Evolutionary conservation across 768 basidiomycete genomes (phyloP).

Genomic region (Suillus spraguei): DNA sequence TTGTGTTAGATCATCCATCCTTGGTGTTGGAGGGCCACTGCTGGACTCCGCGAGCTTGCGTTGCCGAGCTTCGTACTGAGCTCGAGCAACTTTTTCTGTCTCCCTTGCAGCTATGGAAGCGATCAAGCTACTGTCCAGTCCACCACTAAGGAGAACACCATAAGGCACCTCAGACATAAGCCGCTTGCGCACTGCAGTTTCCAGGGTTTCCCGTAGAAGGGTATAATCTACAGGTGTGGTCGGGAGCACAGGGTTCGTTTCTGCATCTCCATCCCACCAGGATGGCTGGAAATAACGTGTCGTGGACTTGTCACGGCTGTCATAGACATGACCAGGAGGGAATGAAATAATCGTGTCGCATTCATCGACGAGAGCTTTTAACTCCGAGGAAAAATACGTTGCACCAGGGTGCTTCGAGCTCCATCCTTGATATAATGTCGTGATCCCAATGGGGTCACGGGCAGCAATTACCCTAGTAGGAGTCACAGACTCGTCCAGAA

Average conservation of each 20-base stretch:
- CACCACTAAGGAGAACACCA: slow-evolving; percentile 94
- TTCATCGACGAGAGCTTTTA: slow-evolving; percentile 88
- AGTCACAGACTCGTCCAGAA: slow-evolving; percentile 89
- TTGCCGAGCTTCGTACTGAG: slow-evolving; percentile 73
- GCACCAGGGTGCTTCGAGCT: slow-evolving; percentile 78
- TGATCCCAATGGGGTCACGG: slow-evolving; percentile 96
- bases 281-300: slow-evolving; percentile 85
- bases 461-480: slow-evolving; percentile 94
- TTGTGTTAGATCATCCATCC: slow-evolving; percentile 46
- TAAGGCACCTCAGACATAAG: slow-evolving; percentile 99
- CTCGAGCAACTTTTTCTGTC: slow-evolving; percentile 87
- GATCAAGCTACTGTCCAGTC: slow-evolving; percentile 94
- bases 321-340: slow-evolving; percentile 96
- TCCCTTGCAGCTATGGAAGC: slow-evolving; percentile 94
- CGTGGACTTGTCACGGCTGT: slow-evolving; percentile 78
- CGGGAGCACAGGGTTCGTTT: slow-evolving; percentile 59
- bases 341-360: slow-evolving; percentile 95
- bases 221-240: slow-evolving; percentile 64
- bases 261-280: slow-evolving; percentile 88
- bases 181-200: slow-evolving; percentile 91
- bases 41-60: slow-evolving; percentile 52
- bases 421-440: slow-evolving; percentile 98
- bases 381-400: slow-evolving; percentile 93
- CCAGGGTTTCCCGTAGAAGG: slow-evolving; percentile 77
- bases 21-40: slow-evolving; percentile 63